Percentiles rank a stretch among this genome's conserved stretches.
Conservation (phyloP, 306 rosid genomes). For the Lathyrus oleraceus region DNA sequence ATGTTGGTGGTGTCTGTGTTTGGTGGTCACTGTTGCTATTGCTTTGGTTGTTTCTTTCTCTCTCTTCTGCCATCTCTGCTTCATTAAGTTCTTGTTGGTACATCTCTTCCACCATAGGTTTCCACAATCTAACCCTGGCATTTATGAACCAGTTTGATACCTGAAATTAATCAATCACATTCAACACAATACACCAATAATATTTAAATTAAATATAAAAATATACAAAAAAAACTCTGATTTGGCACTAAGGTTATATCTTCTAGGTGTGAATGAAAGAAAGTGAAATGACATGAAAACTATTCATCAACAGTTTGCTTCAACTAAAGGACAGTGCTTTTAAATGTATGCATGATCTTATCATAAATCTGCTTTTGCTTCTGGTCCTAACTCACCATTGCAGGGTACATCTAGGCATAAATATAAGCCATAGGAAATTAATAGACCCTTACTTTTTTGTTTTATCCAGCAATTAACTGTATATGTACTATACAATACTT, state of each 20-base stretch:
- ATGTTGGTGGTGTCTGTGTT: constrained; percentile 68
- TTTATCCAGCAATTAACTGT: neutral
- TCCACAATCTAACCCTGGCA: constrained; percentile 99
- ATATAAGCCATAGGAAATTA: neutral
- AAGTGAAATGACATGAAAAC: constrained; percentile 32
- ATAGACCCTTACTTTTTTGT: neutral
- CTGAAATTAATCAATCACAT: constrained; percentile 41
- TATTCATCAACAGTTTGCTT: constrained; percentile 35
- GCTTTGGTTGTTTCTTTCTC: constrained; percentile 46
- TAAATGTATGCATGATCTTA: neutral
- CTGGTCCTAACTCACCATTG: constrained; percentile 8
- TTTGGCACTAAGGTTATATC: constrained; percentile 24
- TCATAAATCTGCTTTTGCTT: neutral
- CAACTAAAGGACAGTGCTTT: constrained; percentile 26
- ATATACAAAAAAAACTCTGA: neutral
- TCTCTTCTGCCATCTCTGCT: constrained; percentile 37
- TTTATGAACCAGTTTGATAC: constrained; percentile 99
- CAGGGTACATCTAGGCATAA: neutral
- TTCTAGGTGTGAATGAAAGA: constrained; percentile 26
- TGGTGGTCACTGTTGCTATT: constrained; percentile 38
- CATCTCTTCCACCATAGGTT: constrained; percentile 99
- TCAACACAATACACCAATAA: neutral
- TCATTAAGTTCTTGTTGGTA: constrained; percentile 91
- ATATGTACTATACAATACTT: neutral
- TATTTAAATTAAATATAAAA: too few relatives aligned